Conservation (phyloP, 2,329 filamentous ascomycete species). For the Aureobasidium sp. region DNA sequence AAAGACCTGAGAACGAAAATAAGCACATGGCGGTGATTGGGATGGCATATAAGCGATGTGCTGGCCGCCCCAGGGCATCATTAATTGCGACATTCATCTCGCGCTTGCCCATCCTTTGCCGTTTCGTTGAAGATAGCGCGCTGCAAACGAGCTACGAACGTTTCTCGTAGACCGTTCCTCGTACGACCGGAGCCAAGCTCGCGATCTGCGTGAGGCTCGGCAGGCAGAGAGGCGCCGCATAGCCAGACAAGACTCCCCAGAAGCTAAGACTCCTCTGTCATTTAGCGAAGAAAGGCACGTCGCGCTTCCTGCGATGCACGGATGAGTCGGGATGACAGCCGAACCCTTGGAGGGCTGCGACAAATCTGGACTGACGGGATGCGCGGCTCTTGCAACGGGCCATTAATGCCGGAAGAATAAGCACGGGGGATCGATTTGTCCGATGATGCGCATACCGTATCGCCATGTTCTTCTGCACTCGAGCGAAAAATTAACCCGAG, state of each 20-base stretch:
- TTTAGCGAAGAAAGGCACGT: not conserved
- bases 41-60: not conserved
- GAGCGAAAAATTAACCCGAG: not conserved
- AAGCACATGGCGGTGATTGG: not conserved
- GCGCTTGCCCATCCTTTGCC: slow-evolving; percentile 7
- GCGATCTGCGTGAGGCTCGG: not conserved
- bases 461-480: not conserved
- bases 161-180: slow-evolving; percentile 8
- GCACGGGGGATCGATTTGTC: not conserved
- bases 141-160: slow-evolving; percentile 2
- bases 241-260: not conserved
- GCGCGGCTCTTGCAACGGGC: not conserved
- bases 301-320: slow-evolving; percentile 4
- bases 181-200: slow-evolving; percentile 3
- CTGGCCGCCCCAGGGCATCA: not conserved
- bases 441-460: not conserved
- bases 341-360: not conserved
- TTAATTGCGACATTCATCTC: slow-evolving; percentile 13
- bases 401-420: not conserved
- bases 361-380: not conserved
- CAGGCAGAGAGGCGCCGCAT: not conserved
- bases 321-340: slow-evolving; percentile 8
- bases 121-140: slow-evolving; percentile 10
- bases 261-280: not conserved
- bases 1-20: not conserved